Evolutionary conservation across 148 eudicot genomes (phyloP), one percentile per base, ranked within the genome.

Genomic region (Amaranthus hypochondriacus): DNA sequence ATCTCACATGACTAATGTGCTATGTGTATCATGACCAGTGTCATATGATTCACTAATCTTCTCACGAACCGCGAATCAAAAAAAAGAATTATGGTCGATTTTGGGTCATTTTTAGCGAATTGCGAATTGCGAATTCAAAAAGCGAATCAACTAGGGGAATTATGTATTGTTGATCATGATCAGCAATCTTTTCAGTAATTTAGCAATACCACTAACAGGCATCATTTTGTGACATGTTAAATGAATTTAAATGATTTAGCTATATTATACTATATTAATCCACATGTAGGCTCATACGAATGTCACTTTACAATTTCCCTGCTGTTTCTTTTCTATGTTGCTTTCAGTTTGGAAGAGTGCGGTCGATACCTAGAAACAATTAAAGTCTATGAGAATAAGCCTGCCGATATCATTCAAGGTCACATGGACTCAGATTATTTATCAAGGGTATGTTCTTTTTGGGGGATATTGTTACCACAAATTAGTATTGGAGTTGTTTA

Each of bases 331-430:
- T 79, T 65, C 7, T 15, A 73, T 62, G 47, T 68, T 77, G 43
- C 10, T 71, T 79, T 70, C 76, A 94, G 98, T 82, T 84, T 94
- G 93, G 98, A 94, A 82, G 98, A 94, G 78, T 91, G 98, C 86
- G 98, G 91, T 56, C 89, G 97, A 57, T 94, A 94, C 86, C 75
- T 91, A 86, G 97, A 94, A 82, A 91, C 97, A 0, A 80, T 94
- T 46, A 94, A 94, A 80, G 93, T 94, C 14, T 94, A 91, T 71
- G 96, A 94, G 81, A 91, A 91, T 80, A 91, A 94, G 83, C 84
- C 96, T 66, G 98, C 98, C 28, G 98, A 91, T 80, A 84, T 89
- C 69, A 94, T 91, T 78, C 98, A 94, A 83, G 97, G 97, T 70
- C 97, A 91, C 80, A 89, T 87, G 86, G 96, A 89, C 77, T 69